A percentile compares a stretch with the other conserved stretches of the same genome.
phyloP scores from a whole-genome alignment of 2,329 filamentous ascomycete genomes.

The Rhinocladiella similis region DNA sequence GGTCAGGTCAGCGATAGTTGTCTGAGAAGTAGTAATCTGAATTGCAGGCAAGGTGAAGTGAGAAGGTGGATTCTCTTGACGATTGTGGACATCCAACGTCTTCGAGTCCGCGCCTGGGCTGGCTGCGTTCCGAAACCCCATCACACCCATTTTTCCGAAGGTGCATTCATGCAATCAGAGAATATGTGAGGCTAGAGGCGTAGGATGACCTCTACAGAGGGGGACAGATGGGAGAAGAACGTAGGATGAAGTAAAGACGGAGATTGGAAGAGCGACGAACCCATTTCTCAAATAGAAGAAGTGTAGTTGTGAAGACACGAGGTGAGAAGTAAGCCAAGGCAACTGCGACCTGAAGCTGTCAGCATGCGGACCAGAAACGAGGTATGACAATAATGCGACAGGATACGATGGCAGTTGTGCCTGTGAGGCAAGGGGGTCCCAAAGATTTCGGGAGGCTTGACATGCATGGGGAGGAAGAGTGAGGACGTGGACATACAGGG shows the following conservation, averaged over 20 bases:
- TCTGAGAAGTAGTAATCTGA: neutral
- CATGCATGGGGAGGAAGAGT: neutral
- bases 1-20: slow-evolving; percentile 25
- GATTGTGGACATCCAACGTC: neutral
- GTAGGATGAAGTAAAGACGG: slow-evolving; percentile 1
- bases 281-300: slow-evolving; percentile 20
- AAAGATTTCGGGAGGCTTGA: neutral
- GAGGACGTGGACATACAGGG: neutral
- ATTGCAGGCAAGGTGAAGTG: neutral
- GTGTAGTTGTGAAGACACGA: slow-evolving; percentile 15
- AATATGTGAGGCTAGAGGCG: neutral
- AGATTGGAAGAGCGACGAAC: slow-evolving; percentile 11
- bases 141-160: slow-evolving; percentile 1
- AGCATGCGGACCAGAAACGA: slow-evolving; percentile 12
- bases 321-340: slow-evolving; percentile 8
- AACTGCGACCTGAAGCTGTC: slow-evolving; percentile 11
- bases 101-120: slow-evolving; percentile 8
- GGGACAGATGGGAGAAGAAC: slow-evolving; percentile 1
- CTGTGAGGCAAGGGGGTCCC: slow-evolving; percentile 1
- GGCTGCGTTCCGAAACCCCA: slow-evolving; percentile 1
- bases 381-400: neutral
- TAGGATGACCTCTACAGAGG: neutral
- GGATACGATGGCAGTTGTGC: slow-evolving; percentile 1
- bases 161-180: neutral
- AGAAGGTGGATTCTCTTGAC: slow-evolving; percentile 1